These are phyloP conservation scores for Amanita pseudoporphyria DNA, from an alignment of 768 basidiomycete species.

Conservation along the genomic window DNA sequence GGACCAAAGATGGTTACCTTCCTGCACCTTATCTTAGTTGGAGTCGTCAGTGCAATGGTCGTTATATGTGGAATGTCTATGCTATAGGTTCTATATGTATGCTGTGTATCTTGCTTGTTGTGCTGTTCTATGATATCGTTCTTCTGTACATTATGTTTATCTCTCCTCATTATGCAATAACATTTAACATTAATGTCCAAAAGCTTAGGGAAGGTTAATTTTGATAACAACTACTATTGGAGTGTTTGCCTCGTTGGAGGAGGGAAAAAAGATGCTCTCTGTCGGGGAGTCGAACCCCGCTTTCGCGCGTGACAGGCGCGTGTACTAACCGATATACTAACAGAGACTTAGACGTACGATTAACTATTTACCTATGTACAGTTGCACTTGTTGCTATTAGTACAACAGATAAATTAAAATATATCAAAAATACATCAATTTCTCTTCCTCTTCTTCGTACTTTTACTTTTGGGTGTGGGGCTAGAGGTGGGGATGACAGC, in stretches of 20 bases:
- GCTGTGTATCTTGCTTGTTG: background rate
- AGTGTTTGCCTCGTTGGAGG: background rate
- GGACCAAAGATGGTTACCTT: slow-evolving; percentile 11
- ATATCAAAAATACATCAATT: background rate
- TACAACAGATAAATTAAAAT: background rate
- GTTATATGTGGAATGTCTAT: slow-evolving; percentile 11
- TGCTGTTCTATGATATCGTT: no score
- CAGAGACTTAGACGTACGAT: slow-evolving; percentile 1
- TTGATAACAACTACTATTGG: background rate
- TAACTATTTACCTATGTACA: background rate
- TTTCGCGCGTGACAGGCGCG: slow-evolving; percentile 10
- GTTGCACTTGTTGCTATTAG: background rate
- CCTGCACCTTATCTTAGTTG: slow-evolving; percentile 12
- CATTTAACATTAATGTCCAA: background rate
- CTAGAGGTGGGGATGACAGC: slow-evolving; percentile 3
- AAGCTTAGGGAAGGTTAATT: background rate
- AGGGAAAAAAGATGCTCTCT: slow-evolving; percentile 3
- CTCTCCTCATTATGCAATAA: background rate
- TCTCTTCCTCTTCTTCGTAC: slow-evolving; percentile 2
- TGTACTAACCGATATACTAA: slow-evolving; percentile 10
- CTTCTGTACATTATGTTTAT: background rate
- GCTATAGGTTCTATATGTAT: slow-evolving; percentile 4
- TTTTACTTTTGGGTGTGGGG: background rate
- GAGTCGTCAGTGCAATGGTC: slow-evolving; percentile 11
- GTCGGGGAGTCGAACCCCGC: slow-evolving; percentile 9